phyloP scores from a whole-genome alignment of 1,139 yeast genomes.

The Meyerozyma carpophila region DNA sequence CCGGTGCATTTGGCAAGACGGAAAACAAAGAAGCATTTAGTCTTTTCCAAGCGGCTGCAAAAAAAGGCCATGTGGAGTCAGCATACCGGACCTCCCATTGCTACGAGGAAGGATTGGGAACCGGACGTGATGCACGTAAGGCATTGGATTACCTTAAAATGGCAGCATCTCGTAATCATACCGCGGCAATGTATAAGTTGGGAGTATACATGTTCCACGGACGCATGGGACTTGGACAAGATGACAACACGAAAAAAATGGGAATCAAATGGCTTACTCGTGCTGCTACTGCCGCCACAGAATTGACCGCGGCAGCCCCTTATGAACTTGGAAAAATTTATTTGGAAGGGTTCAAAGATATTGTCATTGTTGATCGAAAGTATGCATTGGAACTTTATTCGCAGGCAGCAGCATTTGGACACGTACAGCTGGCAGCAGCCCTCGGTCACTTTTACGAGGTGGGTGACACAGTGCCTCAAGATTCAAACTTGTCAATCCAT shows the following conservation, averaged over 20 bases:
- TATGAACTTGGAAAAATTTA: slow-evolving; percentile 85
- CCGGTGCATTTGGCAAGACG: slow-evolving; percentile 82
- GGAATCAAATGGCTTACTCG: slow-evolving; percentile 93
- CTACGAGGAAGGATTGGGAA: slow-evolving; percentile 91
- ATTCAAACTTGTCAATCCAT: slow-evolving; percentile 81
- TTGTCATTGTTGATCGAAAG: slow-evolving; percentile 74
- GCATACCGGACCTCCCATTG: slow-evolving; percentile 90
- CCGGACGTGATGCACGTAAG: slow-evolving; percentile 81
- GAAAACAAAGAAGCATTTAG: slow-evolving; percentile 73
- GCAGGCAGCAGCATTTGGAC: slow-evolving; percentile 87
- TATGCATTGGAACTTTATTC: slow-evolving; percentile 86
- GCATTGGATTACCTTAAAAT: slow-evolving; percentile 79
- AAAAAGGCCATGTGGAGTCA: slow-evolving; percentile 86
- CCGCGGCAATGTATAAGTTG: slow-evolving; percentile 90
- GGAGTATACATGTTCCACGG: slow-evolving; percentile 84
- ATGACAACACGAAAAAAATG: slow-evolving; percentile 65
- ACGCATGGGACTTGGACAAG: slow-evolving; percentile 73
- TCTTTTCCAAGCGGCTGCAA: slow-evolving; percentile 84
- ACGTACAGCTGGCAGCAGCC: slow-evolving; percentile 70
- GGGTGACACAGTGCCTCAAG: slow-evolving; percentile 77
- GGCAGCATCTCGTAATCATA: slow-evolving; percentile 89
- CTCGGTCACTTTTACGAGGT: slow-evolving; percentile 82
- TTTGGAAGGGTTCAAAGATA: slow-evolving; percentile 79
- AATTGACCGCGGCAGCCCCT: slow-evolving; percentile 86
- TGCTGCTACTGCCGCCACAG: slow-evolving; percentile 80